These are phyloP conservation scores for Hirsutella minnesotensis DNA, from an alignment of 2,329 filamentous ascomycete genomes.

Conservation along the genomic window DNA sequence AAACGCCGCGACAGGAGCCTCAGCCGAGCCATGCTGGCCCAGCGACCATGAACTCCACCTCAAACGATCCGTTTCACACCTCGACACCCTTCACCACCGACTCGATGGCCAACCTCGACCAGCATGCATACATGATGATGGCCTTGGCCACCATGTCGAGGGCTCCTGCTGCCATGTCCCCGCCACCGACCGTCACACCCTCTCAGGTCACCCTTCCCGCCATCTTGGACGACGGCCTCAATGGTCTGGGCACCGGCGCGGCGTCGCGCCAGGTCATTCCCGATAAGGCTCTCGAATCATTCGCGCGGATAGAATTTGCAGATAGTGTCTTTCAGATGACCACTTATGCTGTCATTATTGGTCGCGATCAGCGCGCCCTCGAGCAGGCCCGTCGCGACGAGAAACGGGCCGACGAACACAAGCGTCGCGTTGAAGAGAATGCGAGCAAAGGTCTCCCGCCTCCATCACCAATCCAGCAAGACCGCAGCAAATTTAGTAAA, in stretches of 20 bases:
- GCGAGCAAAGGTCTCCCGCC: conserved; percentile 36
- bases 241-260: conserved; percentile 16
- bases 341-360: conserved; percentile 59
- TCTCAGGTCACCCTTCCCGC: conserved; percentile 33
- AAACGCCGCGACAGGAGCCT: conserved; percentile 7
- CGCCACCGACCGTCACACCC: conserved; percentile 32
- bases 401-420: conserved; percentile 32
- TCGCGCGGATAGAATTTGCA: conserved; percentile 54
- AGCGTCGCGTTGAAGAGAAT: conserved; percentile 33
- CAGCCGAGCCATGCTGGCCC: conserved; percentile 1
- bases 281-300: conserved; percentile 38
- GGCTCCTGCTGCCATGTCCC: conserved; percentile 23
- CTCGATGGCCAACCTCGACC: conserved; percentile 20
- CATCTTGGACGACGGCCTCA: conserved; percentile 17
- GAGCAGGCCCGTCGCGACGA: conserved; percentile 41
- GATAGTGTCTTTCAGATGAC: conserved; percentile 74
- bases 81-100: conserved; percentile 21
- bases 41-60: conserved; percentile 6
- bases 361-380: conserved; percentile 53
- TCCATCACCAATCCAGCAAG: conserved; percentile 35
- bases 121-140: conserved; percentile 34
- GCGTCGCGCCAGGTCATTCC: conserved; percentile 21
- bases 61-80: conserved; percentile 16
- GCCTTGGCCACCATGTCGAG: conserved; percentile 27
- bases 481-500: conserved; percentile 45